A percentile compares a stretch with the other conserved stretches of the same genome.
Conservation (phyloP, 1,284 basidiomycete species). For the Ganoderma sp. region DNA sequence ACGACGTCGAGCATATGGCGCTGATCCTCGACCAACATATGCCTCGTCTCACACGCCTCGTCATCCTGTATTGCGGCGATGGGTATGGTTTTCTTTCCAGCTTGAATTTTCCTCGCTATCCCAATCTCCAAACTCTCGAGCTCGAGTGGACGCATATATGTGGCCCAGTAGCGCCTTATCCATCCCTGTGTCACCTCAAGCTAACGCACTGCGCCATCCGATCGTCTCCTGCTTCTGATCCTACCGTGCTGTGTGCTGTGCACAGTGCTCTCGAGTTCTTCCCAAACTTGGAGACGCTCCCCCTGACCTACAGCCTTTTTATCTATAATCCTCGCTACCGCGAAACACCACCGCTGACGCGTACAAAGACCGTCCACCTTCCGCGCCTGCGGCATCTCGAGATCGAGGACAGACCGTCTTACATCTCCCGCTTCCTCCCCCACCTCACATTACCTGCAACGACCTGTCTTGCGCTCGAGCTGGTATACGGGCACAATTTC, state of each 20-base stretch:
- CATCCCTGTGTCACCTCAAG: background rate
- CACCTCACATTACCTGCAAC: background rate
- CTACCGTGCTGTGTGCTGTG: too few species aligned
- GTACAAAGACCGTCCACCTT: too few species aligned
- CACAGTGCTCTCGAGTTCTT: too few species aligned
- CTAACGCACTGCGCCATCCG: background rate
- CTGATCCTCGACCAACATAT: background rate
- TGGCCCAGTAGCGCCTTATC: background rate
- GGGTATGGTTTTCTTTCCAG: background rate
- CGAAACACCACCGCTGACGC: too few species aligned
- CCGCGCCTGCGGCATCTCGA: conserved; percentile 1
- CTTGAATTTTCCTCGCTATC: background rate
- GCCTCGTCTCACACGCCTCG: background rate
- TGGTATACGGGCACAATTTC: background rate
- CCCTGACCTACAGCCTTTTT: too few species aligned
- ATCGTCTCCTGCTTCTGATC: background rate
- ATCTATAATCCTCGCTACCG: too few species aligned
- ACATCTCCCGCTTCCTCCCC: background rate
- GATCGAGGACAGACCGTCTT: background rate
- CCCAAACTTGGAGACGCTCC: too few species aligned
- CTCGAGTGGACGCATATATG: background rate
- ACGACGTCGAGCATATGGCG: background rate
- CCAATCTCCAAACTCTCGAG: background rate
- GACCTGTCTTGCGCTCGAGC: background rate
- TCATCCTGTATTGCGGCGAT: background rate